phyloP scores from a whole-genome alignment of 2,329 filamentous ascomycete genomes.

The Verticillium nonalfalfae region DNA sequence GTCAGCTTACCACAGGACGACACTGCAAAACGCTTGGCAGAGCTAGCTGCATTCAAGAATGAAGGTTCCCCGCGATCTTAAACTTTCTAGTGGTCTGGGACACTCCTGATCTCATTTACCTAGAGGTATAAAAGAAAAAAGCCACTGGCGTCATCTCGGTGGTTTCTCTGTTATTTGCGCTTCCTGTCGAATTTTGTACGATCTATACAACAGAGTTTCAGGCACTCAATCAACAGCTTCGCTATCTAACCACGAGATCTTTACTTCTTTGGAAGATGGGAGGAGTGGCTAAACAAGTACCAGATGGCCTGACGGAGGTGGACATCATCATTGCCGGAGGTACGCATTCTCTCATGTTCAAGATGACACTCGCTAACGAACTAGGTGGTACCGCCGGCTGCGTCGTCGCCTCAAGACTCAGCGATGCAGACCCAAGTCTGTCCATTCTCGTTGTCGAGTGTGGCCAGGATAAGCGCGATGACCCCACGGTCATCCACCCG shows the following conservation, averaged over 20 bases:
- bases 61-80: background rate
- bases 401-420: conserved; percentile 40
- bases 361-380: background rate
- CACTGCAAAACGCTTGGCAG: too few species aligned
- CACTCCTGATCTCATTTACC: too few species aligned
- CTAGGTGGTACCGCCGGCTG: conserved; percentile 39
- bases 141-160: too few species aligned
- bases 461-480: conserved; percentile 44
- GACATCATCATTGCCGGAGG: conserved; percentile 16
- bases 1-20: background rate
- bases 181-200: too few species aligned
- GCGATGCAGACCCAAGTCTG: conserved; percentile 39
- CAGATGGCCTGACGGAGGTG: conserved; percentile 8
- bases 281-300: conserved; percentile 1
- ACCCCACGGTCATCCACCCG: conserved; percentile 40
- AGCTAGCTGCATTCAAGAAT: background rate
- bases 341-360: background rate
- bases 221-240: background rate
- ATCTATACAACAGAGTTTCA: background rate
- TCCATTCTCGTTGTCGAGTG: conserved; percentile 46
- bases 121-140: too few species aligned
- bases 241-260: background rate
- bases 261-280: background rate
- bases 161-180: too few species aligned
- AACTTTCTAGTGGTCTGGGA: background rate